A percentile compares a stretch with the other conserved stretches of the same genome.
These are phyloP conservation scores for Cymodocea nodosa DNA, from an alignment of 116 monocot genomes.

Conservation along the genomic window DNA sequence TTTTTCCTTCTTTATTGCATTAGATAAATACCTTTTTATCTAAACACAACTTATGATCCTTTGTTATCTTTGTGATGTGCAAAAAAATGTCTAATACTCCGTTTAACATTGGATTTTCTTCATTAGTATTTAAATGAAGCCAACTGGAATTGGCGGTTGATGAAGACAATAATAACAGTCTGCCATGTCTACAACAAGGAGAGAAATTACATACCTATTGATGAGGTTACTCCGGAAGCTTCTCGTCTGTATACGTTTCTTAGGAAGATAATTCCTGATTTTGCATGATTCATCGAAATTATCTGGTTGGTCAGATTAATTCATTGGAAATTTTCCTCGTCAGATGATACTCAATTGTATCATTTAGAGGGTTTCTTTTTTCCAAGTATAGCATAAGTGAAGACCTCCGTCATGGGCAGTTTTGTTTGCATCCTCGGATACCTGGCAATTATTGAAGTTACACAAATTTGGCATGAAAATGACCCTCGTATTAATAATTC, in stretches of 20 bases:
- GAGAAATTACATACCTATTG: conserved; percentile 62
- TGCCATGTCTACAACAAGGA: conserved; percentile 87
- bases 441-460: too few relatives aligned
- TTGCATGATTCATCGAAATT: conserved; percentile 23
- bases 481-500: too few relatives aligned
- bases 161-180: conserved; percentile 96
- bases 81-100: neutral
- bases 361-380: neutral
- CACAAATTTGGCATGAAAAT: too few relatives aligned
- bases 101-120: neutral
- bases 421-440: too few relatives aligned
- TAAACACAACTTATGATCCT: too few relatives aligned
- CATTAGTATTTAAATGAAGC: conserved; percentile 72
- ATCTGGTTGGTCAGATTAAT: too few relatives aligned
- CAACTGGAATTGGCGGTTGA: conserved; percentile 89
- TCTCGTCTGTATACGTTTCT: conserved; percentile 56
- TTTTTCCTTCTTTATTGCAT: neutral
- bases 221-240: conserved; percentile 54
- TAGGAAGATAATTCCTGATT: conserved; percentile 67
- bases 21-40: too few relatives aligned
- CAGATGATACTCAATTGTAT: neutral
- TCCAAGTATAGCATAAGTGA: too few relatives aligned
- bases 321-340: too few relatives aligned
- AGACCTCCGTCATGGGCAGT: too few relatives aligned
- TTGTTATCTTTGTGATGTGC: neutral